Conservation (phyloP, 2,329 filamentous ascomycete genomes). For the Xylariaceae sp. region DNA sequence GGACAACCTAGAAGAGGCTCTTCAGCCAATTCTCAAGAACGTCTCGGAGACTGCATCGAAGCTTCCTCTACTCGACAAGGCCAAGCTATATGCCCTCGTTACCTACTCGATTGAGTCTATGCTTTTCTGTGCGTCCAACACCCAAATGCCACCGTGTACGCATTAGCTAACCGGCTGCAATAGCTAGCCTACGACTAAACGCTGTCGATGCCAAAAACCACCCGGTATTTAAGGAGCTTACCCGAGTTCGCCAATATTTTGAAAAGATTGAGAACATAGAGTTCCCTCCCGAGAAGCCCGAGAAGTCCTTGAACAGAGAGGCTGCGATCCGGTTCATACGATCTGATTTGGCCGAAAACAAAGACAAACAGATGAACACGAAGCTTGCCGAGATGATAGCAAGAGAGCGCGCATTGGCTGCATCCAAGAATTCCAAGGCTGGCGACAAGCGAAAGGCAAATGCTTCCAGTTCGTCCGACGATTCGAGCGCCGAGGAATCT, state of each 20-base stretch:
- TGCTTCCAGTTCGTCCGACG: conserved; percentile 12
- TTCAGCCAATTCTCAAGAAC: conserved; percentile 68
- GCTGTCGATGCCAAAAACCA: conserved; percentile 80
- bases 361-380: conserved; percentile 43
- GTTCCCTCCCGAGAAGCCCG: conserved; percentile 51
- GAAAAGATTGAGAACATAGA: conserved; percentile 82
- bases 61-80: conserved; percentile 88
- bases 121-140: conserved; percentile 64
- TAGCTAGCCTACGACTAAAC: conserved; percentile 70
- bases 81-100: conserved; percentile 84
- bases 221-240: conserved; percentile 79
- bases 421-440: conserved; percentile 39
- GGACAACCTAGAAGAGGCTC: conserved; percentile 68
- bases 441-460: conserved; percentile 27
- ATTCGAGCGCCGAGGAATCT: conserved; percentile 16
- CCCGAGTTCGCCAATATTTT: conserved; percentile 85
- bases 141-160: neutral
- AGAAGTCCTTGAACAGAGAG: conserved; percentile 61
- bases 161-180: neutral
- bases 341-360: conserved; percentile 58
- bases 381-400: conserved; percentile 54
- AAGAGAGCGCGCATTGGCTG: conserved; percentile 50
- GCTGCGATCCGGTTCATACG: conserved; percentile 80
- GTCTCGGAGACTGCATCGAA: conserved; percentile 68
- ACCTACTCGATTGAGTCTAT: conserved; percentile 89